Base-by-base conservation (phyloP, 2,329 filamentous ascomycete species). In the Cryphonectria japonica region DNA sequence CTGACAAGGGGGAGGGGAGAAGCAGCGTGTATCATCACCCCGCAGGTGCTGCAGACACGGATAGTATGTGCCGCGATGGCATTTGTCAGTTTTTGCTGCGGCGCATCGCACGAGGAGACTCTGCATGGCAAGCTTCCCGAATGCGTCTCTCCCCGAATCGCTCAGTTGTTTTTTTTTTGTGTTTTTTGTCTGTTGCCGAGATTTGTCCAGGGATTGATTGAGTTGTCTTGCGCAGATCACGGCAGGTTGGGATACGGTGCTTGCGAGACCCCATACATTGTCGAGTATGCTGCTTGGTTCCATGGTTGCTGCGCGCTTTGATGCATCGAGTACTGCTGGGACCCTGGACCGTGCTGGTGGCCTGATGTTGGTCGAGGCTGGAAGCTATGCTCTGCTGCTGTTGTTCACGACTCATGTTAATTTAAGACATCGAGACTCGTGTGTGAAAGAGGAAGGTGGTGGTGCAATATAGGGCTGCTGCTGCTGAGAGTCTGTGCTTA, bases 251-350 rank as follows among this genome's bases (percentile, higher is more conserved):
- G 79, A 68, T 81, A 81, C 69, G 57, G 41, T 26, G 60, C 67
- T 26, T 34, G 46, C 41, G 80, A 79, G 73, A 80, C 77, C 34
- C 77, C 77, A 69, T 80, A 81, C 70, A 80, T 75, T 73, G 76
- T 78, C n/a, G 67, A 32, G 43, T 62, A 69, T 11, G 57, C 59
- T 50, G 41, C 39, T 22, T 62, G 67, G 78, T 78, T 80, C 32
- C 79, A 77, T 50, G 77, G 78, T 16, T 79, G 77, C 50, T 79
- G 78, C 43, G 73, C 73, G 39, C 77, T 77, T 14, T 80, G 78
- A 52, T 79, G 78, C 65, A 75, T 73, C 22, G 79, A 75, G 69
- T 80, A 81, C 7, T 75, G 74, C 64, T 79, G 75, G 37, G 77
- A 76, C 68, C 80, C 73, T 13, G 79, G 77, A 57, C 79, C 74